Evolutionary conservation across 768 basidiomycete genomes (phyloP).

Genomic region (Lentinula detonsa): DNA sequence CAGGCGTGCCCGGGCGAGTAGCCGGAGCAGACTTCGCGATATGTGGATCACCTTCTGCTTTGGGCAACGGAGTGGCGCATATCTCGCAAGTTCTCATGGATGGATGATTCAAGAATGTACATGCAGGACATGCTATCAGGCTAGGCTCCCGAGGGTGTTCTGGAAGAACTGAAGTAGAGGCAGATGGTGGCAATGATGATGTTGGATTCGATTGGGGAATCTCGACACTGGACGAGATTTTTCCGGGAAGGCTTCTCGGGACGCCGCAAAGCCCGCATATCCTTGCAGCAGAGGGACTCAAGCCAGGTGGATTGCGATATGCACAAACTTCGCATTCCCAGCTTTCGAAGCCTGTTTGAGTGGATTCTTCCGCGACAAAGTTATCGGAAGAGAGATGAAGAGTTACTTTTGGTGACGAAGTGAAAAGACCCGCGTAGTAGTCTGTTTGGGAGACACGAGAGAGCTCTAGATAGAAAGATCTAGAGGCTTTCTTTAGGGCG

Average conservation of each 20-base stretch:
- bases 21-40: conserved; percentile 53
- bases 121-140: conserved; percentile 69
- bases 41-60: background rate
- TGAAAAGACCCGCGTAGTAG: conserved; percentile 86
- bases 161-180: conserved; percentile 24
- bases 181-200: conserved; percentile 36
- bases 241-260: conserved; percentile 37
- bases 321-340: conserved; percentile 93
- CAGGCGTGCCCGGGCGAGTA: conserved; percentile 56
- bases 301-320: conserved; percentile 71
- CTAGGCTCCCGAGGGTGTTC: conserved; percentile 12
- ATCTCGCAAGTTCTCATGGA: conserved; percentile 77
- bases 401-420: conserved; percentile 85
- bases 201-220: conserved; percentile 31
- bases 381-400: conserved; percentile 45
- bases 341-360: conserved; percentile 35
- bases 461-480: conserved; percentile 69
- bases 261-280: conserved; percentile 83
- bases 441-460: conserved; percentile 69
- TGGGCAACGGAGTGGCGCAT: conserved; percentile 66
- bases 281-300: conserved; percentile 61
- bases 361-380: conserved; percentile 16
- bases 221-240: conserved; percentile 15
- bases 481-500: conserved; percentile 31
- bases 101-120: conserved; percentile 89